Evolutionary conservation across 805 yeast genomes (phyloP).

Genomic region (Nakazawaea laoshanensis): DNA sequence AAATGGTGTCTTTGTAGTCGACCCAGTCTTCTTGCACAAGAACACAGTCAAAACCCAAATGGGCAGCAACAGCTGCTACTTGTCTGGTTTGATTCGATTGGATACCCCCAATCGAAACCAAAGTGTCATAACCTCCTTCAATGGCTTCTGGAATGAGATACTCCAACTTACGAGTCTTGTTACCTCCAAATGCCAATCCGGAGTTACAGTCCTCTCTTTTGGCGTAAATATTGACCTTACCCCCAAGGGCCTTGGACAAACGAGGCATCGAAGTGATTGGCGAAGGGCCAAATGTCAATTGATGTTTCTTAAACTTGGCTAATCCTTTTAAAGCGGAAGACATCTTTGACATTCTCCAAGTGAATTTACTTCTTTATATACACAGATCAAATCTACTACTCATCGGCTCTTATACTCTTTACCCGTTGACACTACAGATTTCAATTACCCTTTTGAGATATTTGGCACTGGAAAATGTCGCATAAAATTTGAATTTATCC

Average conservation of each 20-base stretch:
- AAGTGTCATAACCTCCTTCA: conserved; percentile 24
- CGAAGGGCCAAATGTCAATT: conserved; percentile 24
- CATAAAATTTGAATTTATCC: no score
- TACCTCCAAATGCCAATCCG: conserved; percentile 27
- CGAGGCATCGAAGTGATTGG: conserved; percentile 24
- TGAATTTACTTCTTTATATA: no score
- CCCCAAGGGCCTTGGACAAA: conserved; percentile 20
- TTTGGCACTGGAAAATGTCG: no score
- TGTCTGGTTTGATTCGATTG: conserved; percentile 27
- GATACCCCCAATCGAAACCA: conserved; percentile 26
- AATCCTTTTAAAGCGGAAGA: conserved; percentile 9
- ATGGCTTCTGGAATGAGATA: conserved; percentile 25
- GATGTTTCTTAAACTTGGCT: conserved; percentile 17
- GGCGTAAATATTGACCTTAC: conserved; percentile 24
- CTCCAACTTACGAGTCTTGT: conserved; percentile 24
- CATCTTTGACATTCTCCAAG: no score
- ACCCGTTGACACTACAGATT: no score
- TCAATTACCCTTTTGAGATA: no score
- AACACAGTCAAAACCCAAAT: conserved; percentile 24
- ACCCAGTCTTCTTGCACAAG: conserved; percentile 29
- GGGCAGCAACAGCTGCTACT: conserved; percentile 28
- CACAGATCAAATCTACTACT: no score
- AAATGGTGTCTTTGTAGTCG: conserved; percentile 24
- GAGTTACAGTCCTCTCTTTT: conserved; percentile 27
- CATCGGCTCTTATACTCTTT: no score